Evolutionary conservation across 1,284 basidiomycete species (phyloP), one percentile per base, ranked within the genome.

Genomic region (Hemileia vastatrix): DNA sequence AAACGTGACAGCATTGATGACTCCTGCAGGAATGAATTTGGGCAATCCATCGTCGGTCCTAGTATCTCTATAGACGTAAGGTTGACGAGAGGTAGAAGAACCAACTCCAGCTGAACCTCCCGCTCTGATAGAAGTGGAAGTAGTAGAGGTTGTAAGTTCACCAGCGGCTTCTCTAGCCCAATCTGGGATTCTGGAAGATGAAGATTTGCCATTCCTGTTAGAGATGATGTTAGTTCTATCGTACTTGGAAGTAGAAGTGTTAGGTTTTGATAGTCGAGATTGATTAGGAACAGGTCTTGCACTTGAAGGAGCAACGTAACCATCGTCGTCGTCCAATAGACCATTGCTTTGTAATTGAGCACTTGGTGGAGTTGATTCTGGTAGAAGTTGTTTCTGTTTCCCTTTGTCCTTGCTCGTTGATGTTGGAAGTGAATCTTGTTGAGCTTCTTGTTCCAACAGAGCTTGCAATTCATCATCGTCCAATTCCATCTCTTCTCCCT

Each of bases 11-110:
- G 66, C 70, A 23, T 55, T 21, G 2, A 68, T 32, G 1, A 50
- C n/a, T n/a, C n/a, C n/a, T 3, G 70, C 71, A 6, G 72, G 72
- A 13, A 74, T 71, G 49, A 72, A 73, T 57, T 70, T 70, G 33
- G 71, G 71, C 5, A 72, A 57, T 45, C 45, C 53, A 23, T 47
- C 31, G 6, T 24, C 4, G 11, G 8, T 40, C 36, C 36, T 40
- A 40, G 36, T 9, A 40, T 9, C 36, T 40, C 15, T 9, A 40
- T 40, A 40, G 15, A 15, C 36, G 15, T 40, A 40, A 15, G 36
- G 9, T 40, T 40, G 36, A 40, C 36, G 36, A 11, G 36, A 40
- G 15, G 9, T 40, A 11, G 36, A 40, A 40, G 36, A 40, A 11
- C 36, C 36, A 40, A 40, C 36, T 40, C 36, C 36, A 40, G 8